phyloP scores from a whole-genome alignment of 352 stramenopile species.

The Pythium chondricola region DNA sequence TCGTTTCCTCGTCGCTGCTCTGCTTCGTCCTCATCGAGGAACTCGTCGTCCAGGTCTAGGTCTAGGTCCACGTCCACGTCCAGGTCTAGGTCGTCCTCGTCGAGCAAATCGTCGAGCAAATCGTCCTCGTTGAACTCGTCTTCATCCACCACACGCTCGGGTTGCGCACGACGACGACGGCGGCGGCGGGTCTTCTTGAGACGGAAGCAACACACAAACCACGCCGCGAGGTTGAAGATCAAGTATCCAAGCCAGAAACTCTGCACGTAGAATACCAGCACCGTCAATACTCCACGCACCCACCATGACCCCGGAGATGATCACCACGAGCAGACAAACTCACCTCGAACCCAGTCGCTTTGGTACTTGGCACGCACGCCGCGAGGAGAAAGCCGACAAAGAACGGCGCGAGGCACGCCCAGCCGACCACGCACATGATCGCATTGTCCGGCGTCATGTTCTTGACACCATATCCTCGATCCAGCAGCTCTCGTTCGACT shows the following conservation, averaged over 20 bases:
- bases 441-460: conserved; percentile 54
- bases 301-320: background rate
- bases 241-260: conserved; percentile 78
- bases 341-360: conserved; percentile 35
- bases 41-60: background rate
- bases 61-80: conserved; percentile 17
- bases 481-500: conserved; percentile 46
- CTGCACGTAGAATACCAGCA: conserved; percentile 16
- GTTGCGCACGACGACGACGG: conserved; percentile 9
- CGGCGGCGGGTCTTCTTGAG: conserved; percentile 38
- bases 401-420: conserved; percentile 62
- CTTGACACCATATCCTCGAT: conserved; percentile 65
- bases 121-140: conserved; percentile 18
- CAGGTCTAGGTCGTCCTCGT: conserved; percentile 16
- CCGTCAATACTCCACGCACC: background rate
- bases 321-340: background rate
- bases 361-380: conserved; percentile 37
- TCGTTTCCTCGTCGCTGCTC: conserved; percentile 11
- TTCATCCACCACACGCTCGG: conserved; percentile 31
- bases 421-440: conserved; percentile 48
- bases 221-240: conserved; percentile 60
- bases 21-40: conserved; percentile 2
- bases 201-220: conserved; percentile 73
- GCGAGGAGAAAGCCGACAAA: conserved; percentile 61
- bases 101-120: conserved; percentile 14